Conservation (phyloP, 75 land plant genomes). For the Pinus tabuliformis region DNA sequence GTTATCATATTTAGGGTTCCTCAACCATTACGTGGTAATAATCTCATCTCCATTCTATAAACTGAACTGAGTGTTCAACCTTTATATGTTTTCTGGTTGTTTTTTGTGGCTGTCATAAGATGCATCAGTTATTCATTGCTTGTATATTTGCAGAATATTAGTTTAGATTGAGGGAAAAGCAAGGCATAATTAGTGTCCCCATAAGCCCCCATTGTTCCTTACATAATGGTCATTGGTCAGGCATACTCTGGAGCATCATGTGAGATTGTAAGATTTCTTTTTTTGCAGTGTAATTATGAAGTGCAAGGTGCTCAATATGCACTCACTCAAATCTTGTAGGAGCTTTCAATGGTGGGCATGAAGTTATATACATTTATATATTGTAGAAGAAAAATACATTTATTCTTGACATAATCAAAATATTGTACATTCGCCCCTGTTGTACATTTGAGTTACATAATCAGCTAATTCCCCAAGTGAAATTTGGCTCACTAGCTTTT, state of each 20-base stretch:
- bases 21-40: too few species aligned
- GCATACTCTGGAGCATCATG: neutral
- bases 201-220: too few species aligned
- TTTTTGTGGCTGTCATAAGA: neutral
- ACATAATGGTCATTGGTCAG: too few species aligned
- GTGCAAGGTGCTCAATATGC: neutral
- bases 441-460: too few species aligned
- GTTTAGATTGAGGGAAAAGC: neutral
- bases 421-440: too few species aligned
- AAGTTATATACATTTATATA: too few species aligned
- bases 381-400: too few species aligned
- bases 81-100: neutral
- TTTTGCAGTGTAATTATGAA: neutral
- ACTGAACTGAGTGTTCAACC: neutral
- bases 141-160: constrained; percentile 1
- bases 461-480: too few species aligned
- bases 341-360: neutral
- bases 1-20: too few species aligned
- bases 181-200: neutral
- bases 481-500: too few species aligned
- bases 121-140: neutral
- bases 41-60: too few species aligned
- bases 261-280: neutral
- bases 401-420: too few species aligned
- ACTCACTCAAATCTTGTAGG: neutral